Evolutionary conservation across 495 filamentous ascomycete genomes (phyloP).

Genomic region (Bathelium albidoporum): DNA sequence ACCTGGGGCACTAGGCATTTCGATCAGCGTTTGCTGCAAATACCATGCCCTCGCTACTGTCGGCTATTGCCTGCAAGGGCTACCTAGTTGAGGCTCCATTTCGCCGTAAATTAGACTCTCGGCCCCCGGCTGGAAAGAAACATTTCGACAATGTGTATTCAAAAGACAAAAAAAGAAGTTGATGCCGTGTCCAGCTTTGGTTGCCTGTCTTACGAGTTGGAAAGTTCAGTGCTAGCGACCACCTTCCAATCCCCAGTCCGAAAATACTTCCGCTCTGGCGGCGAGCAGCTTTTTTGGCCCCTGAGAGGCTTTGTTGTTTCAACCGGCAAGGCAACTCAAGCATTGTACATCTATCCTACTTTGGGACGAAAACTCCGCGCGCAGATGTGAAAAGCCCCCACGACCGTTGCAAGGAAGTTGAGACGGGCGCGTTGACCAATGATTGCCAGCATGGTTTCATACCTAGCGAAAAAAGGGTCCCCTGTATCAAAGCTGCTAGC

Average conservation of each 20-base stretch:
- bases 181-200: neutral
- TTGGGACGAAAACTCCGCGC: neutral
- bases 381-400: neutral
- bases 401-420: neutral
- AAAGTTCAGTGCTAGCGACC: neutral
- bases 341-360: neutral
- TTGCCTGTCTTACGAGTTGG: neutral
- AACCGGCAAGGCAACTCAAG: neutral
- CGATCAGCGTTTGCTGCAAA: neutral
- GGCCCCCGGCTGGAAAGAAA: no score
- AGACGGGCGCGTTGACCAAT: neutral
- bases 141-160: no score
- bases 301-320: neutral
- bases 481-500: neutral
- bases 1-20: neutral
- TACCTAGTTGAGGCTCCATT: no score
- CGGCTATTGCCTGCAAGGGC: no score
- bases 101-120: no score
- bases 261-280: neutral
- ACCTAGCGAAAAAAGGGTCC: neutral
- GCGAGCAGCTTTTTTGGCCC: neutral
- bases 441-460: neutral
- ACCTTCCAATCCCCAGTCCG: neutral
- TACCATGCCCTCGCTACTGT: no score
- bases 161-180: neutral